These are phyloP conservation scores for Juncus inflexus DNA, from an alignment of 176 grass and related monocot species.

Conservation along the genomic window DNA sequence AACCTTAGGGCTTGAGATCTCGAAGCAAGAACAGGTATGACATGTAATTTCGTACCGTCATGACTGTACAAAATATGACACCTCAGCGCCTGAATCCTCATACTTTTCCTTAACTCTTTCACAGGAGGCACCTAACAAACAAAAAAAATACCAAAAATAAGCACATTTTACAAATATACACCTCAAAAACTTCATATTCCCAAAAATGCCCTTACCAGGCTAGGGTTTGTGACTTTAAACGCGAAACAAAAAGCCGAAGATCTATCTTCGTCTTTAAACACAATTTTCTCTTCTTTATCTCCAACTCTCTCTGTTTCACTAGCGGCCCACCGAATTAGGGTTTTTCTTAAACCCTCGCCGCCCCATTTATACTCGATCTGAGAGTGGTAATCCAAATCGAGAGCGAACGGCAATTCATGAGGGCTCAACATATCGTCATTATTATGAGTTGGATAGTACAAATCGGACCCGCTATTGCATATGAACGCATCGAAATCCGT, in stretches of 20 bases:
- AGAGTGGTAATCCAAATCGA: slow-evolving; percentile 83
- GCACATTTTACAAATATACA: neutral
- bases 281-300: slow-evolving; percentile 60
- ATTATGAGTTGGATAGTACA: slow-evolving; percentile 76
- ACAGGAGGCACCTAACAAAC: slow-evolving; percentile 49
- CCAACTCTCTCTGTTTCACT: slow-evolving; percentile 55
- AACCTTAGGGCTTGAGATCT: slow-evolving; percentile 85
- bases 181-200: neutral
- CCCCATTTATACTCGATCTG: slow-evolving; percentile 98
- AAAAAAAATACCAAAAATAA: slow-evolving; percentile 14
- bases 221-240: slow-evolving; percentile 76
- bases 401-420: slow-evolving; percentile 45
- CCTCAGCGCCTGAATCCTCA: slow-evolving; percentile 76
- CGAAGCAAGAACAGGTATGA: slow-evolving; percentile 75
- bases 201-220: slow-evolving; percentile 55
- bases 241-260: slow-evolving; percentile 74
- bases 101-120: slow-evolving; percentile 55
- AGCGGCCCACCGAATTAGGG: slow-evolving; percentile 75
- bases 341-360: slow-evolving; percentile 87
- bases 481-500: slow-evolving; percentile 94
- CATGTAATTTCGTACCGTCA: slow-evolving; percentile 51
- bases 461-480: slow-evolving; percentile 80
- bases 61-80: slow-evolving; percentile 74
- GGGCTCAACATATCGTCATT: slow-evolving; percentile 46
- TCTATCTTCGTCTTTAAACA: slow-evolving; percentile 69